Evolutionary conservation across 2,329 filamentous ascomycete species (phyloP).

Genomic region (Drechslera avenae): DNA sequence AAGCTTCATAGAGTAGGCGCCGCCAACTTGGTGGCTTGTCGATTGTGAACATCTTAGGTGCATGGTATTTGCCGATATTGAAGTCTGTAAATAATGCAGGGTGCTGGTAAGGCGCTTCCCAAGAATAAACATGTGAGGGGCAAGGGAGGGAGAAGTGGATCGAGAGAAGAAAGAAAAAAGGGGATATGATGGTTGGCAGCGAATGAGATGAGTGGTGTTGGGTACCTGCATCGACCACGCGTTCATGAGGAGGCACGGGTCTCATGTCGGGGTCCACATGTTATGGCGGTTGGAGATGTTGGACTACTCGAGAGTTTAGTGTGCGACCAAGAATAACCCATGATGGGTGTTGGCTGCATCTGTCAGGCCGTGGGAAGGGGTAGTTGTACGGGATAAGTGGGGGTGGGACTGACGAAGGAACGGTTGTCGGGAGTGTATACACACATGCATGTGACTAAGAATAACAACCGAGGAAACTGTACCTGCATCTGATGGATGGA

Average conservation of each 20-base stretch:
- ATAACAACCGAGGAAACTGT: slow-evolving; percentile 18
- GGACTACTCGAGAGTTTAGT: neutral
- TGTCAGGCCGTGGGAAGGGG: neutral
- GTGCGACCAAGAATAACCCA: slow-evolving; percentile 5
- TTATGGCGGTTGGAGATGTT: neutral
- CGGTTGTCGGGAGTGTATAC: neutral
- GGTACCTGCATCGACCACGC: slow-evolving; percentile 6
- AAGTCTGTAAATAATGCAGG: neutral
- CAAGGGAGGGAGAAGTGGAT: too few relatives aligned
- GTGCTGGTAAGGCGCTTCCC: neutral
- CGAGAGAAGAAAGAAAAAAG: too few relatives aligned
- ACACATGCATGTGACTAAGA: slow-evolving; percentile 25
- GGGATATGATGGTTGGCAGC: too few relatives aligned
- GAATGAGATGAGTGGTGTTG: neutral
- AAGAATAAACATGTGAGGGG: slow-evolving; percentile 7
- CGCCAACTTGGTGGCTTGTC: neutral
- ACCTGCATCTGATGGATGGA: slow-evolving; percentile 27
- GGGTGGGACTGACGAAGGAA: neutral
- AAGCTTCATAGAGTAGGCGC: slow-evolving; percentile 1
- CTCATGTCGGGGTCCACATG: slow-evolving; percentile 2
- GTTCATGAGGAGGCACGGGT: slow-evolving; percentile 6
- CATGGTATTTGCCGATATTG: neutral
- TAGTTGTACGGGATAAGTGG: neutral
- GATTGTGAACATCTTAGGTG: neutral
- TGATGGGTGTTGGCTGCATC: slow-evolving; percentile 11